Conservation (phyloP, 495 filamentous ascomycete species). For the Poronia punctata region DNA sequence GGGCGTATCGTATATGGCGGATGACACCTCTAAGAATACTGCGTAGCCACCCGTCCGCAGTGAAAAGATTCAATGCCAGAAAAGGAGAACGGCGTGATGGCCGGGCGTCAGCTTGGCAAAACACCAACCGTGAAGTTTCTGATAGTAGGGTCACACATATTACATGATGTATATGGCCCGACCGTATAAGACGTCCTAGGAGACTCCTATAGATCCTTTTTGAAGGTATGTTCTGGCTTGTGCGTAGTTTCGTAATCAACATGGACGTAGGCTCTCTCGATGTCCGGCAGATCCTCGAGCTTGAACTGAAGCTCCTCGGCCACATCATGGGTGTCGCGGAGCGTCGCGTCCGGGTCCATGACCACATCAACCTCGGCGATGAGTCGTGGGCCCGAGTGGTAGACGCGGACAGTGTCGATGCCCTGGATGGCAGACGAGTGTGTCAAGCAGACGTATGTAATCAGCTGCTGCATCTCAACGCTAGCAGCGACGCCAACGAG, state of each 20-base stretch:
- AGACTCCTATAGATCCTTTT: slow-evolving; percentile 43
- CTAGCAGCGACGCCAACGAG: slow-evolving; percentile 84
- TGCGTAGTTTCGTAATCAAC: slow-evolving; percentile 98
- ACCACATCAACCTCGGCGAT: slow-evolving; percentile 89
- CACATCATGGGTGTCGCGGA: slow-evolving; percentile 82
- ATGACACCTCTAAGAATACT: too few relatives aligned
- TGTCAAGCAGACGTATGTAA: slow-evolving; percentile 95
- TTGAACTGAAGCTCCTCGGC: slow-evolving; percentile 94
- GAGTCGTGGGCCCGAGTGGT: slow-evolving; percentile 82
- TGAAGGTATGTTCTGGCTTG: slow-evolving; percentile 64
- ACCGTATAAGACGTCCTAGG: neutral
- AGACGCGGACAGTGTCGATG: slow-evolving; percentile 92
- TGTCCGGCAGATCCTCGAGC: slow-evolving; percentile 83
- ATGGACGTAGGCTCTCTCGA: slow-evolving; percentile 94
- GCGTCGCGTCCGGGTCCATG: slow-evolving; percentile 61
- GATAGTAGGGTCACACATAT: too few relatives aligned
- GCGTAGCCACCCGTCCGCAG: too few relatives aligned
- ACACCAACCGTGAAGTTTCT: too few relatives aligned
- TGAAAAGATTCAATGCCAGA: too few relatives aligned
- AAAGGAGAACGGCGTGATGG: too few relatives aligned
- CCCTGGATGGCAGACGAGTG: slow-evolving; percentile 71
- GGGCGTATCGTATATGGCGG: too few relatives aligned
- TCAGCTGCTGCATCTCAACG: slow-evolving; percentile 81
- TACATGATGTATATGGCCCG: too few relatives aligned
- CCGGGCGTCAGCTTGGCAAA: too few relatives aligned